Evolutionary conservation across 2,329 filamentous ascomycete species (phyloP).

Genomic region (Zalaria obscura): DNA sequence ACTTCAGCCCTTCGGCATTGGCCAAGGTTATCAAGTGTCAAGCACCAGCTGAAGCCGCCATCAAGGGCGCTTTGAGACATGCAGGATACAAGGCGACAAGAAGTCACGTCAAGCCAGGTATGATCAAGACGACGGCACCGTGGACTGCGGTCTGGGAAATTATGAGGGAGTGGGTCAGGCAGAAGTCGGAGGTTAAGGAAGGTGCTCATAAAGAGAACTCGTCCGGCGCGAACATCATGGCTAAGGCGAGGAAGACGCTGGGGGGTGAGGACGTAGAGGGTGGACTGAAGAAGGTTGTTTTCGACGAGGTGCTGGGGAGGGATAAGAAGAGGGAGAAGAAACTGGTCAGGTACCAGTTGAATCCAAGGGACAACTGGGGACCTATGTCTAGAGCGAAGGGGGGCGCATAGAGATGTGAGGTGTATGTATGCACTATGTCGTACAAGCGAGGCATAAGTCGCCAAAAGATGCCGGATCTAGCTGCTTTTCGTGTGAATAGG

Average conservation of each 20-base stretch:
- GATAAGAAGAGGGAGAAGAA: conserved; percentile 46
- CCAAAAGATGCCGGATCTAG: too few species aligned
- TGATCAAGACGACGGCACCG: conserved; percentile 85
- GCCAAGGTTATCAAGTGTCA: conserved; percentile 65
- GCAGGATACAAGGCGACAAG: conserved; percentile 73
- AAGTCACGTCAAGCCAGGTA: conserved; percentile 79
- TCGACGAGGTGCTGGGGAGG: conserved; percentile 67
- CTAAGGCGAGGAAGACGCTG: conserved; percentile 18
- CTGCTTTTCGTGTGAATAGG: too few species aligned
- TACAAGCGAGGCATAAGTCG: too few species aligned
- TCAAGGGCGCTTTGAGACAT: conserved; percentile 68
- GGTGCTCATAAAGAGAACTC: conserved; percentile 55
- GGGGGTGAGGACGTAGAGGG: conserved; percentile 11
- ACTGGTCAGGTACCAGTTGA: conserved; percentile 75
- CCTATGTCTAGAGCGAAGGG: conserved; percentile 48
- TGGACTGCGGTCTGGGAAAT: conserved; percentile 86
- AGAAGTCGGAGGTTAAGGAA: conserved; percentile 64
- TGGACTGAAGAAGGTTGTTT: conserved; percentile 43
- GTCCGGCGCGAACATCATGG: conserved; percentile 53
- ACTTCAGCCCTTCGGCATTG: conserved; percentile 62
- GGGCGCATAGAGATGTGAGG: not conserved
- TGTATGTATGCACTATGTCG: too few species aligned
- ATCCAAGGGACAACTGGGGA: conserved; percentile 88
- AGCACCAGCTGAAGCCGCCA: conserved; percentile 62
- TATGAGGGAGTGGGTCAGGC: conserved; percentile 80